Base-by-base conservation (phyloP, 805 yeast species). In the Kodamaea kaohsiungensis region DNA sequence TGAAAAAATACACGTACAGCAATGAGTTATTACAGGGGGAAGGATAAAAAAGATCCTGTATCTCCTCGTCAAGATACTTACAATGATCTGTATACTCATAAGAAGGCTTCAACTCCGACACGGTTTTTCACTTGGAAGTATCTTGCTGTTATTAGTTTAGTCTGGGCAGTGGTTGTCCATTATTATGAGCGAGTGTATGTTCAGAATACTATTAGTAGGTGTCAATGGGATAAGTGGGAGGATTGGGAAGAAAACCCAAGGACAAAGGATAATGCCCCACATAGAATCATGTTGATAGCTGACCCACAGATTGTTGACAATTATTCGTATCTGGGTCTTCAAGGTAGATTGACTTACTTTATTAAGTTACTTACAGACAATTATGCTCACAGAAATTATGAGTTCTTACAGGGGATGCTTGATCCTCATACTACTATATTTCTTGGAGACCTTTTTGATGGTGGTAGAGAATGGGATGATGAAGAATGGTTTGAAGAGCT, bases 291-390 rank as follows among this genome's bases (percentile, higher is more conserved):
- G 2, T 27, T 95, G 10, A 77, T 90, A 37, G 98, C 98, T 0
- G 99, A 95, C 65, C 99, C 99, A 0, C 99, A 95, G 68, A 78
- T 95, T 43, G 87, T 95, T 63, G 99, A 95, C 65, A 87, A 78
- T 22, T 83, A 88, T 68, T 88, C 98, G 0, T 95, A 95, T 66
- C 96, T 96, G 0, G 85, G 82, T 2, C 73, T 91, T 61, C 83
- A 86, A 16, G 58, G 72, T 43, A 22, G 75, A 2, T 66, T 82
- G 19, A 80, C 81, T 65, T 78, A 73, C 59, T 58, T 89, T n/a
- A 82, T 95, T 1, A 77, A 80, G 57, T 68, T 75, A 54, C 65
- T 90, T 40, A 78, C 88, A 13, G 99, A 95, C 66, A 85, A 88
- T 59, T 92, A 90, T 63, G 85, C 91, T 61, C 86, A 82, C 58